A percentile compares a stretch with the other conserved stretches of the same genome.
Evolutionary conservation across 768 basidiomycete genomes (phyloP).

Genomic region (Leucocoprinus birnbaumii): DNA sequence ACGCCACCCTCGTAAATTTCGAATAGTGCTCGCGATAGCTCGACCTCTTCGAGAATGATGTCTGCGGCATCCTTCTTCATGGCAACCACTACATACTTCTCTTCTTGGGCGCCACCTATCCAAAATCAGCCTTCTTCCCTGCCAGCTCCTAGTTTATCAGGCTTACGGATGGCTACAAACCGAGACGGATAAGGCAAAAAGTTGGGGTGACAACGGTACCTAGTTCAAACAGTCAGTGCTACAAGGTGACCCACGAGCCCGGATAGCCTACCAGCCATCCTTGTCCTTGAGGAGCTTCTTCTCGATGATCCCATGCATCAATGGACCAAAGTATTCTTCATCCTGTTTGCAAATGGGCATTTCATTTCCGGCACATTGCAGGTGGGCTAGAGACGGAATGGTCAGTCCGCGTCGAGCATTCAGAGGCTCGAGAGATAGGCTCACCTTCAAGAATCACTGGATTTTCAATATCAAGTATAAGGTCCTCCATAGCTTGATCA

Average conservation of each 20-base stretch:
- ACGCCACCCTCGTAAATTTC: conserved; percentile 90
- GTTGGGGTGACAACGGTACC: conserved; percentile 82
- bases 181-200: conserved; percentile 76
- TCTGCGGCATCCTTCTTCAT: conserved; percentile 39
- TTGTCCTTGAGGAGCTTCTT: conserved; percentile 57
- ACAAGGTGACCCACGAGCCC: neutral
- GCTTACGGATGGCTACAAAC: conserved; percentile 64
- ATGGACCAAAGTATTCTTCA: conserved; percentile 67
- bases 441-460: conserved; percentile 67
- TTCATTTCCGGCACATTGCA: conserved; percentile 87
- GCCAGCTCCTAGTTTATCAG: neutral
- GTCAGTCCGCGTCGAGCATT: neutral
- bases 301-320: conserved; percentile 57
- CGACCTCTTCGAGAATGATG: conserved; percentile 74
- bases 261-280: conserved; percentile 68
- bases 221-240: conserved; percentile 22
- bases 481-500: conserved; percentile 54
- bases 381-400: conserved; percentile 47
- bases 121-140: neutral
- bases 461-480: conserved; percentile 72
- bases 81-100: conserved; percentile 74
- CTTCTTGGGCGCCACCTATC: conserved; percentile 65
- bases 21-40: conserved; percentile 79
- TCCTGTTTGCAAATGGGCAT: conserved; percentile 76
- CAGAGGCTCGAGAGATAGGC: neutral